Conservation (phyloP, 306 rosid species). For the Cicer pinnatifidum region DNA sequence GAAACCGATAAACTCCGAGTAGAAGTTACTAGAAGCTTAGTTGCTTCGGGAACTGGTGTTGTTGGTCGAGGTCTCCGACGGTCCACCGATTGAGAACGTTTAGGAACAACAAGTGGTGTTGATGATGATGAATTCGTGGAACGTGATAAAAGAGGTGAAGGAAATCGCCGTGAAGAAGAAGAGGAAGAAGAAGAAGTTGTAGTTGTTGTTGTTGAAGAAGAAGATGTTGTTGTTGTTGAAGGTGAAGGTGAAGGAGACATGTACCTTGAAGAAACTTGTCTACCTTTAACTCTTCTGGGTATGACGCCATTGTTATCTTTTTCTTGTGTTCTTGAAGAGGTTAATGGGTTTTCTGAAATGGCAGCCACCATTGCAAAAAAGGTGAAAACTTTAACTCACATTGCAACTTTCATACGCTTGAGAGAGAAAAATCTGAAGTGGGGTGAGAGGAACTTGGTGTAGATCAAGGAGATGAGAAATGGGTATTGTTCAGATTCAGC, state of each 20-base stretch:
- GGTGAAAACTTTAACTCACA: conserved; percentile 53
- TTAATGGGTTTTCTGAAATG: conserved; percentile 66
- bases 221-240: conserved; percentile 50
- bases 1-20: conserved; percentile 96
- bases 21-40: conserved; percentile 87
- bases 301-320: conserved; percentile 64
- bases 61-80: conserved; percentile 69
- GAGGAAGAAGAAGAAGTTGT: conserved; percentile 54
- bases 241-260: conserved; percentile 83
- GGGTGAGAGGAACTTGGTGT: neutral
- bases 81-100: conserved; percentile 89
- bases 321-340: conserved; percentile 44
- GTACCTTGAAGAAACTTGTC: conserved; percentile 92
- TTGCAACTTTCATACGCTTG: conserved; percentile 39
- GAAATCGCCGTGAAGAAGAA: conserved; percentile 76
- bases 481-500: conserved; percentile 55
- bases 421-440: conserved; percentile 36
- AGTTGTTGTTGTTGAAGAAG: conserved; percentile 62
- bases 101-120: conserved; percentile 61
- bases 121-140: conserved; percentile 74
- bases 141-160: conserved; percentile 84
- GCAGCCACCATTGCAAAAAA: conserved; percentile 83
- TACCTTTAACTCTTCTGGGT: conserved; percentile 69
- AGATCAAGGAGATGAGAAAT: conserved; percentile 53
- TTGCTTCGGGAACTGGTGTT: conserved; percentile 67